Base-by-base conservation (phyloP, 768 basidiomycete species). In the Filobasidium wieringae region DNA sequence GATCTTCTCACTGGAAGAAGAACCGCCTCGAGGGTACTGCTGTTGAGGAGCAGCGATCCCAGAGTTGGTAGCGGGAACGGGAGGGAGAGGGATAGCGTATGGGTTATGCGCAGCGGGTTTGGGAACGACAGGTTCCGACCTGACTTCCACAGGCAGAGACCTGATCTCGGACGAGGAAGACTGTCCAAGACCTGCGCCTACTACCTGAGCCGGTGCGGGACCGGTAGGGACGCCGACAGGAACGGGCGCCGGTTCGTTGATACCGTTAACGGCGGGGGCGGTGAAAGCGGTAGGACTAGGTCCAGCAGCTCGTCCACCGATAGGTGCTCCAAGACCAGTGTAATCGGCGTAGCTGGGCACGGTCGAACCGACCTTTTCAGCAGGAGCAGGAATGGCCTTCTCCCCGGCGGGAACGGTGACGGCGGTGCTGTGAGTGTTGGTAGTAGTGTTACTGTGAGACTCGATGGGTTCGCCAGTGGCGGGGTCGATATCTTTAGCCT, bases 401-500 rank as follows among this genome's bases (percentile, higher is more conserved):
- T 17, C 37, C 17, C 37, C 22, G 4, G 37, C 37, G 3, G 37
- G n/a, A n/a, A 40, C 37, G 37, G 37, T 5, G 22, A 15, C 37
- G 37, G 22, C 37, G 15, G 37, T 17, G 17, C 37, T 5, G 37
- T 32, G n/a, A 27, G 33, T 7, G 29, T 32, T 40, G 54, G 41
- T n/a, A 31, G 40, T 7, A 12, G 4, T 4, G 41, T 39, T 29
- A 19, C n/a, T 11, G 9, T 7, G 40, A 30, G 43, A 34, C 32
- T 41, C 43, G 56, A 47, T 51, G 15, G 49, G 32, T 37, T 57
- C 47, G 9, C 47, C 56, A 26, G 49, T 50, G 27, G 49, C 39
- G 32, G 68, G 39, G 54, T 70, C 65, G 54, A 73, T 66, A 15
- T 70, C 72, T 29, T 64, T 53, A 12, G 64, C 63, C 52, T 68